Evolutionary conservation across 106 monocot species (phyloP), one percentile per base, ranked within the genome.

Genomic region (Acanthochlamys bracteata): DNA sequence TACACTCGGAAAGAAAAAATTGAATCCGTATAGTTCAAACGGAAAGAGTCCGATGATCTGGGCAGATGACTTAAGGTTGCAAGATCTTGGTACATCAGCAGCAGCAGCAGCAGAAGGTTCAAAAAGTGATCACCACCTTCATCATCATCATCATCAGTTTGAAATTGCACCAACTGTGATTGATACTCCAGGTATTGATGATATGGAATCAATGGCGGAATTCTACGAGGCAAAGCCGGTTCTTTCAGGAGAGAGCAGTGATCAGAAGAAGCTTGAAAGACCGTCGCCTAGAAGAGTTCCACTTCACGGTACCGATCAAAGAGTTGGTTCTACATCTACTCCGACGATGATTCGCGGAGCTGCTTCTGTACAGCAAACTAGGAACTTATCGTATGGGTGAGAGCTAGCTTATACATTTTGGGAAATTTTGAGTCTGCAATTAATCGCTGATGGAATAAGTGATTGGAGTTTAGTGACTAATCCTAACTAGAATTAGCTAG

Each of bases 31-130:
- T 65, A 54, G 23, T 41, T 61, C 59, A 11, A 77, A 61, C 26
- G 80, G 80, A 3, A 80, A 87, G 69, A 77, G 71, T 55, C 80
- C 80, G 22, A 69, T 87, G 80, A 54, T 80, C 6, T 87, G 87
- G 87, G 71, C 73, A 25, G 88, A 78, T 41, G 83, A 79, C 10
- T 61, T 75, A 24, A 56, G 63, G 0, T 53, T 69, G 6, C 74
- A 78, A 59, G 73, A 78, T 26, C 25, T 74, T 33, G 66, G 60
- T 0, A 60, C 49, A 25, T 26, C 60, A 19, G 24, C 70, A 61
- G 49, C 70, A 27, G 57, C n/a, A n/a, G 69, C 42, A 59, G 60
- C 51, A 60, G 73, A 74, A 25, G 55, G 68, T 19, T 64, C 51
- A n/a, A 60, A 41, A 24, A 63, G 67, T 52, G 76, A 74, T 52